These are phyloP conservation scores for Hirsutella thompsonii DNA, from an alignment of 2,329 filamentous ascomycete genomes.

Conservation along the genomic window DNA sequence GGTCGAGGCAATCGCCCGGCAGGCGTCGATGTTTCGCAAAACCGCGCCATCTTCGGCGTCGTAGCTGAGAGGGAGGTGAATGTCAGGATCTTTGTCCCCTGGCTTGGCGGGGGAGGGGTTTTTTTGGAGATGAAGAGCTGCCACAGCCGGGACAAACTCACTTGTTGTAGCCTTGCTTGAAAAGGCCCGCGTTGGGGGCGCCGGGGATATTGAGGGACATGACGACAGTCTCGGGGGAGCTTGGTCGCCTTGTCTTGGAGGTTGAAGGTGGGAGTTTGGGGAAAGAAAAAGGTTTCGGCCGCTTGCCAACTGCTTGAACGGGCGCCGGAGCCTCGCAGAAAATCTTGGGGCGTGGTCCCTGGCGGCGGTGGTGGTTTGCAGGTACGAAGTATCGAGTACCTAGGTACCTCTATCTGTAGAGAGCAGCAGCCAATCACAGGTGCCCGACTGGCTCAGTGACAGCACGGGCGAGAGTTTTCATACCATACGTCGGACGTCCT, in stretches of 20 bases:
- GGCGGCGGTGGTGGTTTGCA: background rate
- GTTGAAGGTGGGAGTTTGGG: background rate
- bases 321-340: background rate
- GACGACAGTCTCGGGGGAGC: constrained; percentile 4
- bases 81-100: constrained; percentile 6
- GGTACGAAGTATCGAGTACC: too few species aligned
- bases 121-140: too few species aligned
- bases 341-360: background rate
- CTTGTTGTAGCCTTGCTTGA: constrained; percentile 96
- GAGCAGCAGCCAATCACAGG: too few species aligned
- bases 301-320: background rate
- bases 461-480: too few species aligned
- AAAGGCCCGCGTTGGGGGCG: constrained; percentile 84
- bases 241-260: background rate
- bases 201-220: constrained; percentile 97
- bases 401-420: too few species aligned
- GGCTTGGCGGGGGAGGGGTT: background rate
- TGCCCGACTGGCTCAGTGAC: too few species aligned
- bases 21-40: constrained; percentile 96
- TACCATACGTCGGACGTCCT: too few species aligned
- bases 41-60: constrained; percentile 98
- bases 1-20: constrained; percentile 86
- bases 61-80: constrained; percentile 51
- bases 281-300: background rate
- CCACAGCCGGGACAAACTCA: constrained; percentile 30